Conservation (phyloP, 78 protist species). For the Chrysochromulina parva region DNA sequence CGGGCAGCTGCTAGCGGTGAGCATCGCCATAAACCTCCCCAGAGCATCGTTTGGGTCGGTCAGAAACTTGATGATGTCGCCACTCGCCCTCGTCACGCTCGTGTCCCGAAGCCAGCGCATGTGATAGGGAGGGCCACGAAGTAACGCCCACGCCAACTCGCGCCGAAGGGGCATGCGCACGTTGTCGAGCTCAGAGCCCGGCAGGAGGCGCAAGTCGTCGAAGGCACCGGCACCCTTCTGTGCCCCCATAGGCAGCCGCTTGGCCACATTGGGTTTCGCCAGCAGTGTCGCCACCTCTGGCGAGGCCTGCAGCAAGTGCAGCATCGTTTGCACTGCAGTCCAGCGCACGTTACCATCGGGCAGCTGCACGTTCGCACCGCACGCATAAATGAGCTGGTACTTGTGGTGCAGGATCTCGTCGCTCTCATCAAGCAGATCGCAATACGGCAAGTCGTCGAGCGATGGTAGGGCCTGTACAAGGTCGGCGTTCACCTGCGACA, state of each 20-base stretch:
- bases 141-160: background rate
- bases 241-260: no score
- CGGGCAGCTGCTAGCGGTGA: no score
- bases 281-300: background rate
- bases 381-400: slow-evolving; percentile 26
- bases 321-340: background rate
- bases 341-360: background rate
- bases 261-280: no score
- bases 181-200: background rate
- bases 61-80: background rate
- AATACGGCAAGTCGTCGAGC: background rate
- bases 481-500: background rate
- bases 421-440: slow-evolving; percentile 17
- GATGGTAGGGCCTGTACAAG: background rate
- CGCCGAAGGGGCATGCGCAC: background rate
- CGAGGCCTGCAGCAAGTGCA: background rate
- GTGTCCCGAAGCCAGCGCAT: background rate
- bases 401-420: background rate
- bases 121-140: background rate
- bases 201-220: background rate
- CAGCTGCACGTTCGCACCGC: background rate
- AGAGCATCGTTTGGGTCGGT: background rate
- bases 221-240: background rate
- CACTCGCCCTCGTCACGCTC: no score
- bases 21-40: background rate